Conservation (phyloP, 1,284 basidiomycete species). For the Apiotrichum domesticum region DNA sequence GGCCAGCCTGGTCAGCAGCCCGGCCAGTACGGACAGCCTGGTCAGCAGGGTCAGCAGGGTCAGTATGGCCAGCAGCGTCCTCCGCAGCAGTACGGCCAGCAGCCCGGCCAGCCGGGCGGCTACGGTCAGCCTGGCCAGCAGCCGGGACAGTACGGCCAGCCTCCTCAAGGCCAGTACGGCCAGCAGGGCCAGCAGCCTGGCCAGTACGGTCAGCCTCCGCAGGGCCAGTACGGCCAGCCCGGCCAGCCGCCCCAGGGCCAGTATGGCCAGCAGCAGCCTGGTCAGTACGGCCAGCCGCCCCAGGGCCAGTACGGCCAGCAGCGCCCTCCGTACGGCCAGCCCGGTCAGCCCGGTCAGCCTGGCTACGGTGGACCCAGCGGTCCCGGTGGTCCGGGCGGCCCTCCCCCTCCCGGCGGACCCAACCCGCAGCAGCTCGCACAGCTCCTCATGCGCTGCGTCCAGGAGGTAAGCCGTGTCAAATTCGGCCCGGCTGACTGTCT, state of each 20-base stretch:
- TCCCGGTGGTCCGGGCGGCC: constrained; percentile 16
- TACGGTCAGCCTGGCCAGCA: constrained; percentile 13
- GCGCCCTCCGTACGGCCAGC: constrained; percentile 1
- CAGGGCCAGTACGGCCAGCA: constrained; percentile 12
- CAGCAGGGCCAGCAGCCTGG: constrained; percentile 11
- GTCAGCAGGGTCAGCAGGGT: constrained; percentile 1
- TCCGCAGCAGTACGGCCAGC: constrained; percentile 17
- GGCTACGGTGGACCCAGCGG: background rate
- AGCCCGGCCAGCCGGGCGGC: constrained; percentile 5
- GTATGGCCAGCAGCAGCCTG: constrained; percentile 24
- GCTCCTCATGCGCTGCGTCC: constrained; percentile 41
- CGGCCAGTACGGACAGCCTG: constrained; percentile 5
- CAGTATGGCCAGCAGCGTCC: constrained; percentile 13
- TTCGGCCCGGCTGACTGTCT: constrained; percentile 17
- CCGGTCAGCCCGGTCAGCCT: constrained; percentile 24
- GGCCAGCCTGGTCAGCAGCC: background rate
- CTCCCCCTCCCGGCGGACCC: constrained; percentile 34
- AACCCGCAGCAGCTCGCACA: constrained; percentile 3
- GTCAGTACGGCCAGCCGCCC: constrained; percentile 24
- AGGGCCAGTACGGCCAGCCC: constrained; percentile 10
- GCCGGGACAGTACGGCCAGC: constrained; percentile 14
- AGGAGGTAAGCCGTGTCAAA: constrained; percentile 39
- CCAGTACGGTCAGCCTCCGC: constrained; percentile 6
- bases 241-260: constrained; percentile 15
- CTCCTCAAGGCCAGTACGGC: constrained; percentile 5